Conservation (phyloP, 148 eudicot species). For the Mesembryanthemum crystallinum region DNA sequence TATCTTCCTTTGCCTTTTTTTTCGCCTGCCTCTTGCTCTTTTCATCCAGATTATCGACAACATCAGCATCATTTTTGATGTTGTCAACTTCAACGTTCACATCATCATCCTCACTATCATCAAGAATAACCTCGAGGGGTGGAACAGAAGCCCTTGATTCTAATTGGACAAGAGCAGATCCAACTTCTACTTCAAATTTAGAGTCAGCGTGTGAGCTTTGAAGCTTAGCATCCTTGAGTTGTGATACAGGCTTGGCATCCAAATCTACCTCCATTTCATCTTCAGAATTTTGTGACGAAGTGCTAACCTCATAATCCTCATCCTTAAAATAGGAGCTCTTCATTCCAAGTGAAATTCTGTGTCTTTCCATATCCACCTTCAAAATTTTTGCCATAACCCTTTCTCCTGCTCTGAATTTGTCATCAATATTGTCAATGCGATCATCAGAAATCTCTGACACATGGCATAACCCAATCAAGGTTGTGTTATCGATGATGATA, state of each 20-base stretch:
- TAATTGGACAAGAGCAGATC: constrained; percentile 46
- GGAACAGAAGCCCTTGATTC: constrained; percentile 78
- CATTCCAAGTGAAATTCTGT: constrained; percentile 83
- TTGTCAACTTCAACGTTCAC: constrained; percentile 23
- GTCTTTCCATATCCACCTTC: constrained; percentile 80
- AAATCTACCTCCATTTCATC: constrained; percentile 28
- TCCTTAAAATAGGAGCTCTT: constrained; percentile 59
- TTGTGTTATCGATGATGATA: constrained; percentile 64
- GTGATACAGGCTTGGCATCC: constrained; percentile 18
- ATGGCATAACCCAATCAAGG: constrained; percentile 79
- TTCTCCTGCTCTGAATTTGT: constrained; percentile 63
- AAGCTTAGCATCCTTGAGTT: constrained; percentile 19
- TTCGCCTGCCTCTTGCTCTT: constrained; percentile 53
- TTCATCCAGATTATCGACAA: constrained; percentile 37
- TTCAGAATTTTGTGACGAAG: constrained; percentile 28
- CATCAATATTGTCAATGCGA: constrained; percentile 48
- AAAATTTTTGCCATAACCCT: constrained; percentile 66
- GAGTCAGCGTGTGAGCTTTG: constrained; percentile 22
- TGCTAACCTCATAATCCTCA: constrained; percentile 31
- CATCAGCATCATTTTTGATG: constrained; percentile 31
- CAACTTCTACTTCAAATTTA: constrained; percentile 38
- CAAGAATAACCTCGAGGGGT: constrained; percentile 77
- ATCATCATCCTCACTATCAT: constrained; percentile 56
- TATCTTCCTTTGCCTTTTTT: constrained; percentile 73
- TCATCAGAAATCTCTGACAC: constrained; percentile 89